phyloP scores from a whole-genome alignment of 495 filamentous ascomycete species.

The Extremus antarcticus region DNA sequence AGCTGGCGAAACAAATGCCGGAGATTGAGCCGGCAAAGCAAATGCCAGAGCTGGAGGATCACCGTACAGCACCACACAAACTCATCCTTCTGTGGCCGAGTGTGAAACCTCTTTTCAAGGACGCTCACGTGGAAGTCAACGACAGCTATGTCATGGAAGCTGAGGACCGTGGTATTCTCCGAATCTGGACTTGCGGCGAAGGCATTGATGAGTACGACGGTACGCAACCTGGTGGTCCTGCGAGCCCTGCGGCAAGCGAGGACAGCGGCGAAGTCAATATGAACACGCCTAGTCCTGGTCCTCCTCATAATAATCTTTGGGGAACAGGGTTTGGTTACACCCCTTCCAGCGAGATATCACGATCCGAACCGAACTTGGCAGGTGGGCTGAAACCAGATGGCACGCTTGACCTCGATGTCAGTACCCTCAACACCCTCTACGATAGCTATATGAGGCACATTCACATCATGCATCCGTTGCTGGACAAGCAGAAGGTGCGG shows the following conservation, averaged over 20 bases:
- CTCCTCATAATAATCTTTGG: conserved; percentile 29
- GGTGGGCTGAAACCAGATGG: conserved; percentile 51
- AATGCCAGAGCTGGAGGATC: conserved; percentile 34
- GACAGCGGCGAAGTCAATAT: conserved; percentile 22
- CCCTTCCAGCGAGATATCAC: conserved; percentile 9
- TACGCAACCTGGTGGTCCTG: conserved; percentile 26
- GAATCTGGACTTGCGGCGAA: conserved; percentile 70
- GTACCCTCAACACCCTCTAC: conserved; percentile 52
- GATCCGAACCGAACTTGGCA: conserved; percentile 12
- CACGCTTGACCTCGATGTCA: conserved; percentile 51
- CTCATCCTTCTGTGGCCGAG: conserved; percentile 55
- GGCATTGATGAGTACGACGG: conserved; percentile 40
- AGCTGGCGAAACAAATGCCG: conserved; percentile 17
- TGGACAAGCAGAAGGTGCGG: conserved; percentile 44
- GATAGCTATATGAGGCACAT: conserved; percentile 68
- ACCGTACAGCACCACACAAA: conserved; percentile 71
- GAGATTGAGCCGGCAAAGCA: conserved; percentile 23
- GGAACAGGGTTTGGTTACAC: conserved; percentile 26
- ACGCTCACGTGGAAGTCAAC: conserved; percentile 34
- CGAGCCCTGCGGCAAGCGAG: conserved; percentile 20
- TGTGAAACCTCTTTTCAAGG: conserved; percentile 45
- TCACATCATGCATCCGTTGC: conserved; percentile 82
- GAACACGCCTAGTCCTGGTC: conserved; percentile 22
- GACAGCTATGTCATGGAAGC: conserved; percentile 60
- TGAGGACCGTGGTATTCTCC: conserved; percentile 65